A percentile compares a stretch with the other conserved stretches of the same genome.
phyloP scores from a whole-genome alignment of 768 basidiomycete genomes.

The Suillus placidus region DNA sequence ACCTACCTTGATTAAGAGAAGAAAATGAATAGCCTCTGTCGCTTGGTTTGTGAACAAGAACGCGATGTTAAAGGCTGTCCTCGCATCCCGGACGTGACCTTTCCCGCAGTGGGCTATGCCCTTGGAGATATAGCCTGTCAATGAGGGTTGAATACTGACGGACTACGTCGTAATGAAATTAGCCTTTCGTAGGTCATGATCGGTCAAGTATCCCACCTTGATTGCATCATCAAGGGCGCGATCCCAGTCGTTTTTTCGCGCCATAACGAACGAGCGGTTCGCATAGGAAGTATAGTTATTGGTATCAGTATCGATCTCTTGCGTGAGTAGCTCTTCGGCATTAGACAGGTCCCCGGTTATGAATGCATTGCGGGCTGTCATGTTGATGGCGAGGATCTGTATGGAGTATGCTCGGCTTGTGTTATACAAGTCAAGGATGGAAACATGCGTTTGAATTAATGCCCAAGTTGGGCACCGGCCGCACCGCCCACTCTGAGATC shows the following conservation, averaged over 20 bases:
- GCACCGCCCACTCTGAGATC: not conserved
- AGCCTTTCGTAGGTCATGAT: not conserved
- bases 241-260: not conserved
- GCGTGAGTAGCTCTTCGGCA: not conserved
- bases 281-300: not conserved
- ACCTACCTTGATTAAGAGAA: not conserved
- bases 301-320: not conserved
- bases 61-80: not conserved
- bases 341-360: not conserved
- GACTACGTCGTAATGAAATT: not conserved
- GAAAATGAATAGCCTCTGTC: not conserved
- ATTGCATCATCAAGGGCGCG: not conserved
- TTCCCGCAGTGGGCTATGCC: not conserved
- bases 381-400: not conserved
- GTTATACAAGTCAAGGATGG: not conserved
- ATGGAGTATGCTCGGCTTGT: not conserved
- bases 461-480: not conserved
- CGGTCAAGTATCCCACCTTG: not conserved
- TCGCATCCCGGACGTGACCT: not conserved
- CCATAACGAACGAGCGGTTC: not conserved
- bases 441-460: not conserved
- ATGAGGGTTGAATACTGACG: not conserved
- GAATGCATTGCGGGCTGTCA: not conserved
- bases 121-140: not conserved
- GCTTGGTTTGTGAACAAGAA: not conserved